Base-by-base conservation (phyloP, 352 stramenopile genomes). In the Pythium sukuiense region DNA sequence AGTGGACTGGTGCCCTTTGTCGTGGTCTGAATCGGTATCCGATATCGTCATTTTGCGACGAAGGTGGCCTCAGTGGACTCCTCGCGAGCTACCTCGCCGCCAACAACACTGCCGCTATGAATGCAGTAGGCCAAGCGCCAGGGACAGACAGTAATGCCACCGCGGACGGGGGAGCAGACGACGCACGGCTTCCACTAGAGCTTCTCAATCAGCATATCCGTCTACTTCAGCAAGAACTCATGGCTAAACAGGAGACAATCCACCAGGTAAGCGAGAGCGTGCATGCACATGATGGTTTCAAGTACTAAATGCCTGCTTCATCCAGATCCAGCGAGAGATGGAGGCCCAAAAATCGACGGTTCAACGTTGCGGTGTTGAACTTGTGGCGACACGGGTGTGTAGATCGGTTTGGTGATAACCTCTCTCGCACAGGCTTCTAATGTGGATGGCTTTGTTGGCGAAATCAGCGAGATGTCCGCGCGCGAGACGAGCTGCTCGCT, bases 21-120 rank as follows among this genome's bases (percentile, higher is more conserved):
- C 82, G 86, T 12, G 86, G 86, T 5, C 71, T 94, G 14, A 90
- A 89, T 29, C 82, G 86, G 8, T 77, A 92, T 53, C 86, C 83
- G 5, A 74, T 94, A 18, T 82, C 86, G 20, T 89, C 79, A 0
- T 81, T 94, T 29, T 91, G 77, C 52, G 86, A 94, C 70, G 79
- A 83, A 54, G 84, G 80, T 39, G 86, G 86, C 4, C 72, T 94
- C 24, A 85, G 74, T 18, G 69, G 76, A 46, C 59, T 91, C 4
- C 54, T 94, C 12, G 81, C 72, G 4, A 52, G 27, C 14, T 71
- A 64, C 20, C 53, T 76, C 37, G 64, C 59, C 9, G 41, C 63
- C 2, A 55, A 18, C 16, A 41, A 53, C 27, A 27, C 24, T 33
- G 16, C 27, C 14, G 27, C 2, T 43, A 26, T 9, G 52, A 41